Evolutionary conservation across 495 filamentous ascomycete species (phyloP).

Genomic region (Delitschia confertaspora): DNA sequence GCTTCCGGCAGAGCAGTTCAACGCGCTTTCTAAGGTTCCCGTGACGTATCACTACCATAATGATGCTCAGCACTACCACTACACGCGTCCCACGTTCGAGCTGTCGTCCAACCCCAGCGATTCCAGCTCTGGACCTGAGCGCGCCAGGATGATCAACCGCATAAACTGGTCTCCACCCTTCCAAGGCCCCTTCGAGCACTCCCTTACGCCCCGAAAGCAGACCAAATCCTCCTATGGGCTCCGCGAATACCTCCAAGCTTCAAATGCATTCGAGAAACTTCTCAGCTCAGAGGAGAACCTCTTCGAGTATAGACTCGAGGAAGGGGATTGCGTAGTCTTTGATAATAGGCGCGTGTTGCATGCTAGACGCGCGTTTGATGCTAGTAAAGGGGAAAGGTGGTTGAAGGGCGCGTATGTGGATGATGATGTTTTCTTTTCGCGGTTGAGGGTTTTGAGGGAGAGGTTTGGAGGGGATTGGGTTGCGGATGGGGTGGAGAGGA

Average conservation of each 20-base stretch:
- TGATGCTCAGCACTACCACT: constrained; percentile 52
- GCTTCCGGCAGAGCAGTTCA: constrained; percentile 36
- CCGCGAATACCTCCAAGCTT: constrained; percentile 31
- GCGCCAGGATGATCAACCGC: constrained; percentile 19
- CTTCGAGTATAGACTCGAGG: constrained; percentile 61
- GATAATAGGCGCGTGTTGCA: constrained; percentile 74
- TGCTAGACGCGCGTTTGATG: constrained; percentile 63
- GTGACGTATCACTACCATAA: constrained; percentile 64
- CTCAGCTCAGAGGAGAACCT: constrained; percentile 44
- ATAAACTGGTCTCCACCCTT: constrained; percentile 69
- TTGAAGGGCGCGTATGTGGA: constrained; percentile 79
- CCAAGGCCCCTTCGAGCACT: constrained; percentile 42
- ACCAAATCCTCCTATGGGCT: no score
- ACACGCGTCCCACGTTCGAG: constrained; percentile 47
- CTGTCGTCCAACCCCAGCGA: constrained; percentile 26
- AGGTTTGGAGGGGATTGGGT: constrained; percentile 22
- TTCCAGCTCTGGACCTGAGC: constrained; percentile 18
- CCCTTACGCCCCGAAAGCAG: constrained; percentile 20
- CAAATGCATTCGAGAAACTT: constrained; percentile 38
- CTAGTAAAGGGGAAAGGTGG: constrained; percentile 57
- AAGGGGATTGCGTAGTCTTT: constrained; percentile 80
- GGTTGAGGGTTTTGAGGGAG: constrained; percentile 38
- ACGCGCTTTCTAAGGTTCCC: constrained; percentile 37
- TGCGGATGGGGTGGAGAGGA: constrained; percentile 19
- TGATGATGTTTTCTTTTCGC: constrained; percentile 53